Evolutionary conservation across 352 stramenopile species (phyloP), one percentile per base, ranked within the genome.

Genomic region (Peronospora destructor): DNA sequence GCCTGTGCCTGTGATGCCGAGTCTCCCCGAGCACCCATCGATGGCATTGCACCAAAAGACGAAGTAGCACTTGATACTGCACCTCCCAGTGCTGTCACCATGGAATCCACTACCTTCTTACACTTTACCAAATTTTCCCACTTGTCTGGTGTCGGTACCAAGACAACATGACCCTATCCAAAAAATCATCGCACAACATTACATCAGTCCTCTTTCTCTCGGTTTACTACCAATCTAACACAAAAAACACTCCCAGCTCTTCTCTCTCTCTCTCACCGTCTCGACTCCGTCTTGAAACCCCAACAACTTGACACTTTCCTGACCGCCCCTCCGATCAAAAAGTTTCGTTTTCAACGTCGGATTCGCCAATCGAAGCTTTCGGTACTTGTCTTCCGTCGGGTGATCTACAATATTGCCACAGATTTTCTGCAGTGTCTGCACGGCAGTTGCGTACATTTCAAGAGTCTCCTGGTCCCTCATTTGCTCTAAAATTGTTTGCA

Each of bases 381-480:
- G 68, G 64, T 85, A 92, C 55, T 89, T 87, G 13, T 88, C 68
- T 34, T 92, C 82, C 4, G 59, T 77, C 30, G 82, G 82, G 45
- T 90, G 59, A 43, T 25, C 64, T 35, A 87, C 58, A 33, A 92
- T 85, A 50, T 92, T 92, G n/a, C 67, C 66, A 47, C 78, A 88
- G 50, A 92, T 87, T 52, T 88, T 89, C 34, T 83, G 76, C 46
- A 92, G 53, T 38, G 82, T 92, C 49, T 73, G 70, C 43, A 85
- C 54, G 1, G 76, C 73, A 16, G 58, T 66, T 12, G 62, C 45
- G 45, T 73, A 87, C 13, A 65, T 66, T 2, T 73, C 42, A 0
- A 53, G 60, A 2, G 67, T 6, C 34, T 83, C 73, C 10, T 56
- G 10, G n/a, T 47, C 38, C 12, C 57, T 64, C 71, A 92, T 86